Evolutionary conservation across 129 eudicot genomes (phyloP), one percentile per base, ranked within the genome.

Genomic region (Lactuca saligna): DNA sequence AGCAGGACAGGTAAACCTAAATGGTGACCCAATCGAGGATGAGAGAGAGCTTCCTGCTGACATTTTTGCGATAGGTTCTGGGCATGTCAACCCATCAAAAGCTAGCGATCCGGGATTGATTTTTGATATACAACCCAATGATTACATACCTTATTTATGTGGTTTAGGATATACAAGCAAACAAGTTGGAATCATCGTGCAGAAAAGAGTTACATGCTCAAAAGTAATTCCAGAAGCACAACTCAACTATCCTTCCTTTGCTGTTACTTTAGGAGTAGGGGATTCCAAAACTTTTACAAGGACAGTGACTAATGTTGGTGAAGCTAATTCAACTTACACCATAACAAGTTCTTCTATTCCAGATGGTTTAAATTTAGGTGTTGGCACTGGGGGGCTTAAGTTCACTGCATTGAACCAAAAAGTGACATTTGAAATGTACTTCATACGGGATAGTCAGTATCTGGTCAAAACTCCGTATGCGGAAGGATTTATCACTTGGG

Each of bases 201-300:
- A 73, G 44, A 61, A 53, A 44, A 70, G 75, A 10, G 73, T 79
- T 35, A 68, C 66, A 3, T 79, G 83, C 57, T 37, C 67, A 6
- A 29, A 44, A 7, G 66, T 16, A 8, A 79, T 79, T 42, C 79
- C 78, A 17, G 75, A 66, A 29, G 72, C 61, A 66, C 66, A 79
- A 54, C 64, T 79, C 1, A 79, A 79, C 71, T 79, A 79, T 57
- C 83, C 83, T 55, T 79, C 83, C 1, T 79, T 73, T 32, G 70
- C 79, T 0, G 70, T 79, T 62, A 58, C 75, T 11, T 66, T 79
- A 38, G 58, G 55, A 31, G 17, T 8, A 31, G 61, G 39, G 3
- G 75, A 73, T 3, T 3, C 12, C 7, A 74, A 57, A 48, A 57
- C 12, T 1, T 56, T 42, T 66, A 68, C 68, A 38, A 68, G 80